A percentile compares a stretch with the other conserved stretches of the same genome.
phyloP scores from a whole-genome alignment of 139 green algal species.

The Volvox reticuliferus region DNA sequence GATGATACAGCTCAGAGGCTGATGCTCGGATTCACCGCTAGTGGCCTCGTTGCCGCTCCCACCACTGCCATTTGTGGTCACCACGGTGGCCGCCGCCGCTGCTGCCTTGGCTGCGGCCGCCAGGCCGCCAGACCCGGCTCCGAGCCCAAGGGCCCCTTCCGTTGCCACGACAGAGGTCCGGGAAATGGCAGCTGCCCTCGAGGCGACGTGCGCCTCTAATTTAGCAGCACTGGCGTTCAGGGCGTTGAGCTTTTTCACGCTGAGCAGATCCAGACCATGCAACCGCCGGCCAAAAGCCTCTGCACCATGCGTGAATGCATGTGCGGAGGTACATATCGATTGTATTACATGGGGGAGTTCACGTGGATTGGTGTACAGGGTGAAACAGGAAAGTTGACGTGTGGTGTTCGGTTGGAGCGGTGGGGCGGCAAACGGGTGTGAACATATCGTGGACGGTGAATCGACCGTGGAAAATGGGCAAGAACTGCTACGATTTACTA shows the following conservation, averaged over 20 bases:
- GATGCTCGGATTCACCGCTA: neutral
- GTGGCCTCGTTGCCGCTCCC: too few relatives aligned
- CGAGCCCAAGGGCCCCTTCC: neutral
- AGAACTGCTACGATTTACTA: neutral
- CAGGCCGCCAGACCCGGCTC: neutral
- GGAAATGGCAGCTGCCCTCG: conserved; percentile 1
- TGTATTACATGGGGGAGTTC: neutral
- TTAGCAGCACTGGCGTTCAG: conserved; percentile 10
- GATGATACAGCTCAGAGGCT: neutral
- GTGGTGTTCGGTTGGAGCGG: neutral
- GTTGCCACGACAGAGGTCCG: neutral
- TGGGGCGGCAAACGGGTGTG: neutral
- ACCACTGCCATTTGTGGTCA: neutral
- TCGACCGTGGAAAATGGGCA: neutral
- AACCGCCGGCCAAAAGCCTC: conserved; percentile 18
- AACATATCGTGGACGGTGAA: neutral
- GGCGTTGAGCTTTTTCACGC: conserved; percentile 26
- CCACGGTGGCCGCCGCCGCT: neutral
- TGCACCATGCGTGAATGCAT: neutral
- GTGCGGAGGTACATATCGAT: neutral
- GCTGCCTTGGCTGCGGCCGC: neutral
- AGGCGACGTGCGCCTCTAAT: conserved; percentile 26
- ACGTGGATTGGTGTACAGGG: neutral
- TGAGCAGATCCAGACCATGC: conserved; percentile 17
- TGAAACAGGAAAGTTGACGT: neutral